These are phyloP conservation scores for Aegilops bicornis DNA, from an alignment of 176 grass and related monocot species.

Conservation along the genomic window DNA sequence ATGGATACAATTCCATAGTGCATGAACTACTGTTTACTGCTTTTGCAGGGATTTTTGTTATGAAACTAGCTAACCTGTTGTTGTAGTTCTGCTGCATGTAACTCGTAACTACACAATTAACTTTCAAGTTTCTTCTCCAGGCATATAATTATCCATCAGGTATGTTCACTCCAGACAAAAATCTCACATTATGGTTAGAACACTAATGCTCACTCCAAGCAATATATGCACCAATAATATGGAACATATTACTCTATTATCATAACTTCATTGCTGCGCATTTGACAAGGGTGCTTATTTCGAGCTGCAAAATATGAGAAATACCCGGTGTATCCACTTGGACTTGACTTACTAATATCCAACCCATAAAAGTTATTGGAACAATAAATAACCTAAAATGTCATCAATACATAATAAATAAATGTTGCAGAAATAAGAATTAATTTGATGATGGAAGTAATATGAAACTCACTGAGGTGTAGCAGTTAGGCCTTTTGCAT, in stretches of 20 bases:
- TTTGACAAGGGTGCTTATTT: not conserved
- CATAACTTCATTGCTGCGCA: not conserved
- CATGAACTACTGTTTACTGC: not conserved
- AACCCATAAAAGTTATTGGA: not conserved
- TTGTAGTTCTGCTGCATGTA: not conserved
- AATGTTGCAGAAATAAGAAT: constrained; percentile 8
- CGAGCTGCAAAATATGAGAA: not conserved
- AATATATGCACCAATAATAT: constrained; percentile 9
- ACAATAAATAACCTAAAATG: not conserved
- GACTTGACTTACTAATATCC: not conserved
- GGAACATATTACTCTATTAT: not conserved
- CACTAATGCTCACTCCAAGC: not conserved
- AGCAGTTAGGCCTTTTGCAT: constrained; percentile 86
- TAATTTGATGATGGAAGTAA: not conserved
- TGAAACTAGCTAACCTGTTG: not conserved
- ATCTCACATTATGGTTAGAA: not conserved
- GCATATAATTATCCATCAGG: not conserved
- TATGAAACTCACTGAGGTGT: constrained; percentile 81
- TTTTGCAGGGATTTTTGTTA: not conserved
- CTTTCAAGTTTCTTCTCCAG: not conserved
- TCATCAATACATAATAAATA: not conserved
- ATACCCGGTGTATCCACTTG: not conserved
- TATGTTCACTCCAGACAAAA: constrained; percentile 2
- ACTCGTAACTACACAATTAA: not conserved
- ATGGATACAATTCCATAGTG: not conserved